These are phyloP conservation scores for Astrothelium macrocarpum DNA, from an alignment of 495 filamentous ascomycete genomes.

Conservation along the genomic window DNA sequence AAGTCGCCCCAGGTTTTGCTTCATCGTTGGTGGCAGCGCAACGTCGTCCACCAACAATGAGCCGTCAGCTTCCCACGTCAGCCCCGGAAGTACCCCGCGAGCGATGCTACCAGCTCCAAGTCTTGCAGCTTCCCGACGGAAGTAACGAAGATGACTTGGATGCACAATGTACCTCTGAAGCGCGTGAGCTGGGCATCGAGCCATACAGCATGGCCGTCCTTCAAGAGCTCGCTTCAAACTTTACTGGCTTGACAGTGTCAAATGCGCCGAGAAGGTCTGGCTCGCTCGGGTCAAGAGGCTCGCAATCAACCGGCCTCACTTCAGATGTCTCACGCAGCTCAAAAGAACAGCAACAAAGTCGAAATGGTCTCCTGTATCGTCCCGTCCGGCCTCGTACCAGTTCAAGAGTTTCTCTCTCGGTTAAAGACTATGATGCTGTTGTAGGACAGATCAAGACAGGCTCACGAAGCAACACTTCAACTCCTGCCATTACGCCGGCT, in stretches of 20 bases:
- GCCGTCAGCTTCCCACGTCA: conserved; percentile 5
- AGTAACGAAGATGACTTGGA: conserved; percentile 20
- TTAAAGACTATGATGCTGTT: conserved; percentile 18
- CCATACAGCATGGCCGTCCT: conserved; percentile 11
- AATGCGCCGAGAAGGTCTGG: conserved; percentile 20
- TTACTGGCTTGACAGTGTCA: conserved; percentile 16
- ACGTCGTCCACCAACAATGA: background rate
- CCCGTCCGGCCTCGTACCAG: background rate
- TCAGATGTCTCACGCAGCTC: conserved; percentile 22
- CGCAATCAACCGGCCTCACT: conserved; percentile 24
- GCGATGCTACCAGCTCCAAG: conserved; percentile 14
- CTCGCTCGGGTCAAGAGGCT: conserved; percentile 21
- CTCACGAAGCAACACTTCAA: conserved; percentile 8
- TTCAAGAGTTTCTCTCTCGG: conserved; percentile 6
- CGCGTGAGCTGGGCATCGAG: conserved; percentile 20
- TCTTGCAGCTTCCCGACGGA: conserved; percentile 7
- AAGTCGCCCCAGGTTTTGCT: background rate
- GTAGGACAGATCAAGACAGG: conserved; percentile 7
- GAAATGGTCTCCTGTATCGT: background rate
- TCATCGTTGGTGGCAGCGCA: background rate
- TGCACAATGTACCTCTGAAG: conserved; percentile 9
- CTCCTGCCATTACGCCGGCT: conserved; percentile 19
- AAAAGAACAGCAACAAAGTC: conserved; percentile 14
- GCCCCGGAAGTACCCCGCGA: background rate
- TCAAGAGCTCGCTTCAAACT: conserved; percentile 13